Evolutionary conservation across 2,329 filamentous ascomycete species (phyloP).

Genomic region (Coniosporium tulheliwenetii): DNA sequence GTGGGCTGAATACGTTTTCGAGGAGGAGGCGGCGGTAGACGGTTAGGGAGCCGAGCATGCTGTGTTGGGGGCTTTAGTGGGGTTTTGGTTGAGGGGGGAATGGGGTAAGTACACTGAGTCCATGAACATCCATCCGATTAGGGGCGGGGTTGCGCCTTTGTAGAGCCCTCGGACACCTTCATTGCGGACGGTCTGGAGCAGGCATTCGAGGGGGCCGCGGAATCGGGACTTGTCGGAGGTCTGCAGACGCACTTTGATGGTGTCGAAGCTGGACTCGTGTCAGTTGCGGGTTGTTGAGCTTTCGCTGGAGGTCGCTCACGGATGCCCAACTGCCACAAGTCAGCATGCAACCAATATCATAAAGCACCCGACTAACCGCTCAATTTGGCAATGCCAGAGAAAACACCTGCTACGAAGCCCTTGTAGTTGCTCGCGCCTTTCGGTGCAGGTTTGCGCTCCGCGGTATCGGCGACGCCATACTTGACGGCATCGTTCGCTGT

Average conservation of each 20-base stretch:
- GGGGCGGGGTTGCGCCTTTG: constrained; percentile 82
- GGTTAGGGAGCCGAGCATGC: constrained; percentile 81
- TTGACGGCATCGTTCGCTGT: not conserved
- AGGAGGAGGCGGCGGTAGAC: constrained; percentile 75
- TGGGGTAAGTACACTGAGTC: constrained; percentile 45
- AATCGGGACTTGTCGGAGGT: constrained; percentile 68
- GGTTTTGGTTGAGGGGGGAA: not conserved
- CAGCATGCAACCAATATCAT: not conserved
- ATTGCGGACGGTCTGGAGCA: constrained; percentile 67
- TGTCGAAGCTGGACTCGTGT: constrained; percentile 55
- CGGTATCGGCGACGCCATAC: not conserved
- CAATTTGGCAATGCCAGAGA: constrained; percentile 84
- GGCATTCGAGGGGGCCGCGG: constrained; percentile 70
- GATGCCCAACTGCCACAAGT: constrained; percentile 39
- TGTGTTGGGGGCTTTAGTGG: constrained; percentile 6
- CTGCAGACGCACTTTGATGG: constrained; percentile 89
- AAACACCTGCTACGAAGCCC: constrained; percentile 94
- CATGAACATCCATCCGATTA: constrained; percentile 99
- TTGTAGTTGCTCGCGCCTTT: constrained; percentile 51
- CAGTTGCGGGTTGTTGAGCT: constrained; percentile 1
- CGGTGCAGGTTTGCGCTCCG: constrained; percentile 8
- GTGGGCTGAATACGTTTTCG: constrained; percentile 58
- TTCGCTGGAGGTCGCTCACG: constrained; percentile 22
- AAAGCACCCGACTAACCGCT: constrained; percentile 40
- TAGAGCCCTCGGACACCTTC: constrained; percentile 79